Base-by-base conservation (phyloP, 306 rosid species). In the Vicia sativa region DNA sequence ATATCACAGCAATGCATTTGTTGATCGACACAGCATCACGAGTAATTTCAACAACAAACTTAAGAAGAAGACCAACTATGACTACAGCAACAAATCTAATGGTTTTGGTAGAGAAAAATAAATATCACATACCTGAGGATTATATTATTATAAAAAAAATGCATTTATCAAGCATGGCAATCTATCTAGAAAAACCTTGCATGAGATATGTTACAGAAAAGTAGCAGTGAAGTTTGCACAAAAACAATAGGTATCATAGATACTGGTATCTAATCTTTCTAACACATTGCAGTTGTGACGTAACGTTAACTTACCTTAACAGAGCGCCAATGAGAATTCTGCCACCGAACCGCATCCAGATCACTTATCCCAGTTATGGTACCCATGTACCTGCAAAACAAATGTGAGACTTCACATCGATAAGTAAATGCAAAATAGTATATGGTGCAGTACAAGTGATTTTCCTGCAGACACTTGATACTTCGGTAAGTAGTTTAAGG, bases 251-350 rank as follows among this genome's bases (percentile, higher is more conserved):
- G 61, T 46, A 41, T 18, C 8, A 6, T 23, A 31, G 31, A 48
- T 37, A 52, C 28, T 7, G 37, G 31, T 60, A 16, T 14, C 35
- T 19, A 39, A 31, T 26, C 45, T 63, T 58, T 19, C 14, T 19
- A 38, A 55, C 31, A 44, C 56, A 15, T 45, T 31, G 12, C 49
- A 14, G 9, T 46, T n/a, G n/a, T n/a, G n/a, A n/a, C n/a, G 35
- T 52, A 4, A 23, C 57, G 57, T 62, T 28, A 35, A 72, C 39
- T 26, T 72, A 88, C 97, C 92, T 91, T 91, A 56, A 91, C 95
- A 80, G 97, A 91, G 16, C 97, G 89, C 97, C 97, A 91, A 73
- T 91, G 89, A 68, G 97, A 91, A 81, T 80, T 88, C 28, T 84
- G 84, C 97, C 97, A 91, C 48, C 97, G 87, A 80, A 86, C 93